Percentiles rank a stretch among this genome's conserved stretches.
phyloP scores from a whole-genome alignment of 305 asterid genomes.

The Stenogyne calaminthoides region DNA sequence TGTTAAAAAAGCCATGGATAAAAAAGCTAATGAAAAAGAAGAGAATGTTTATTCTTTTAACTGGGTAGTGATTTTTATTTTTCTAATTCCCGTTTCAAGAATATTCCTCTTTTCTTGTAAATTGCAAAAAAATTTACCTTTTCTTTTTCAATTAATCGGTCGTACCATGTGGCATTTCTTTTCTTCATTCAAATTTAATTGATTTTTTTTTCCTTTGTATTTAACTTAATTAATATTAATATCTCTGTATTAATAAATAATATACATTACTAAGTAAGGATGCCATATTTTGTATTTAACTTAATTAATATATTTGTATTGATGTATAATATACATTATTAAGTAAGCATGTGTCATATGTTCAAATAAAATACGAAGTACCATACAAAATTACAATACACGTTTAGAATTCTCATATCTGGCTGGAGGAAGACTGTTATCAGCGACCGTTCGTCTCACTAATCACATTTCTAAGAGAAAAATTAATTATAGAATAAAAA shows the following conservation, averaged over 20 bases:
- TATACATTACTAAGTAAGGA: no score
- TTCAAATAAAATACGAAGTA: no score
- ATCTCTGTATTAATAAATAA: neutral
- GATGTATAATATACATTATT: no score
- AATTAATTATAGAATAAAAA: neutral
- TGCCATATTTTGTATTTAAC: no score
- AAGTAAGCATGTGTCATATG: no score
- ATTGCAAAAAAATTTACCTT: neutral
- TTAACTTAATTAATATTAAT: neutral
- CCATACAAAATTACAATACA: no score
- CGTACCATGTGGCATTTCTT: neutral
- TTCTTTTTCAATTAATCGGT: neutral
- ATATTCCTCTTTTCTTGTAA: slow-evolving; percentile 8
- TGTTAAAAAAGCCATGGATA: slow-evolving; percentile 20
- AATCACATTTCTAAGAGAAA: neutral
- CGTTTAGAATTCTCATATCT: no score
- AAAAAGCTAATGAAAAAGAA: neutral
- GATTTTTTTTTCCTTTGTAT: no score
- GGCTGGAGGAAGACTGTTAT: no score
- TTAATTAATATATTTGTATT: no score
- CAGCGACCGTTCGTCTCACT: no score
- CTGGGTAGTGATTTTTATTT: neutral
- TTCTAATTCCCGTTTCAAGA: neutral
- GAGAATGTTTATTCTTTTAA: slow-evolving; percentile 12
- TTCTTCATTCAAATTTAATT: neutral